phyloP scores from a whole-genome alignment of 2,329 filamentous ascomycete species.

The Clonostachys byssicola region DNA sequence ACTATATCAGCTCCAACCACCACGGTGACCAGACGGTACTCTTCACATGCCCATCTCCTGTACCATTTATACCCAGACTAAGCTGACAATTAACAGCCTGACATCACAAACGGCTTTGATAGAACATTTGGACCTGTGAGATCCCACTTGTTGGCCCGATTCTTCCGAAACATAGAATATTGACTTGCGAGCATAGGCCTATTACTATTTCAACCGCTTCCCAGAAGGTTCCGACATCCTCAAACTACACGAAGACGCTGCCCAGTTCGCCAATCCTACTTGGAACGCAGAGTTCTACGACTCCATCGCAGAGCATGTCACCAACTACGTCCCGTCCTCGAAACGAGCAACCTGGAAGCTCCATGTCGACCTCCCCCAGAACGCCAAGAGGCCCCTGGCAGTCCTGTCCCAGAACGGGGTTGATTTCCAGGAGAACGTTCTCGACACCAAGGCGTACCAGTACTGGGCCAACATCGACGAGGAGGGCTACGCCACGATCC shows the following conservation, averaged over 20 bases:
- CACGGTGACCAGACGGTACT: slow-evolving; percentile 50
- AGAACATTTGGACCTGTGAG: slow-evolving; percentile 54
- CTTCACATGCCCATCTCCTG: no score
- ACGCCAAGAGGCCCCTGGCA: slow-evolving; percentile 46
- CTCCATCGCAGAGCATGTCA: slow-evolving; percentile 52
- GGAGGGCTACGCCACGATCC: slow-evolving; percentile 44
- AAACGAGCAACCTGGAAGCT: slow-evolving; percentile 45
- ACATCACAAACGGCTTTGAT: slow-evolving; percentile 61
- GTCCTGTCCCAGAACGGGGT: slow-evolving; percentile 35
- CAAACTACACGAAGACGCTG: slow-evolving; percentile 48
- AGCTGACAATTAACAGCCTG: slow-evolving; percentile 27
- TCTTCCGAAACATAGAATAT: no score
- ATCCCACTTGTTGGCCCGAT: no score
- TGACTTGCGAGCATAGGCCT: slow-evolving; percentile 26
- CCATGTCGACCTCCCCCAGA: slow-evolving; percentile 44
- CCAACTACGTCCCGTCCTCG: slow-evolving; percentile 52
- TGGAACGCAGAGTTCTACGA: slow-evolving; percentile 63
- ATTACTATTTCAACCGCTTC: slow-evolving; percentile 58
- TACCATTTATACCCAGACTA: no score
- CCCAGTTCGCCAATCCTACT: slow-evolving; percentile 38
- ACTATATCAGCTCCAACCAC: slow-evolving; percentile 59
- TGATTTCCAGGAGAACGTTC: slow-evolving; percentile 35
- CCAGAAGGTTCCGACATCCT: slow-evolving; percentile 36
- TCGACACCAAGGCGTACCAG: slow-evolving; percentile 51
- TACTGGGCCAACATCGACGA: slow-evolving; percentile 54